Evolutionary conservation across 2,329 filamentous ascomycete species (phyloP).

Genomic region (Aspergillus jensenii): DNA sequence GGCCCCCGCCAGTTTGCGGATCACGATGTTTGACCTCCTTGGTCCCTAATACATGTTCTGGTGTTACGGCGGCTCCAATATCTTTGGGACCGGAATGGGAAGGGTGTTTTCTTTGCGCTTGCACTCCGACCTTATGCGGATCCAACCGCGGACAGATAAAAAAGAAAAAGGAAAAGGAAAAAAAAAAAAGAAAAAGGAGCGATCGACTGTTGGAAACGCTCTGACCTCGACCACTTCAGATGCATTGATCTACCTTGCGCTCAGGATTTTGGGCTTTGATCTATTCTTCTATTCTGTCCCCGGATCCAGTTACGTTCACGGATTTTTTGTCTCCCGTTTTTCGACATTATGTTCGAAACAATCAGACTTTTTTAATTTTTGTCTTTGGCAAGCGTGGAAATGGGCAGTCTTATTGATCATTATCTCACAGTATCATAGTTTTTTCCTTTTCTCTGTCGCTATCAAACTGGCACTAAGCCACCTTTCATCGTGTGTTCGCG

Average conservation of each 20-base stretch:
- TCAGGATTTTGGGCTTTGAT: conserved; percentile 17
- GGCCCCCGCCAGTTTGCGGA: conserved; percentile 1
- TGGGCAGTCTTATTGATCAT: conserved; percentile 28
- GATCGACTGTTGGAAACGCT: conserved; percentile 11
- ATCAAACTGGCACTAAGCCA: conserved; percentile 7
- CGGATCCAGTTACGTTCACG: conserved; percentile 14
- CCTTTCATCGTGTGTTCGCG: conserved; percentile 13
- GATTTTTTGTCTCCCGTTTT: conserved; percentile 10
- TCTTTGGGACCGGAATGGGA: conserved; percentile 10
- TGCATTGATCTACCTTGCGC: conserved; percentile 23
- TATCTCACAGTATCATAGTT: conserved; percentile 24
- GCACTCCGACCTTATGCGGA: conserved; percentile 16
- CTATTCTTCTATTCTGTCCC: conserved; percentile 10
- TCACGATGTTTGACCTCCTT: conserved; percentile 11
- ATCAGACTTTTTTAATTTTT: conserved; percentile 22
- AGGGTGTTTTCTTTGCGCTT: conserved; percentile 14
- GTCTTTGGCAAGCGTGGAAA: conserved; percentile 27
- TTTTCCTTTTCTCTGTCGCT: conserved; percentile 19
- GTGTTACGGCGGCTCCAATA: conserved; percentile 20
- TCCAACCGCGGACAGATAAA: conserved; percentile 11
- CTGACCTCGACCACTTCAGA: conserved; percentile 5
- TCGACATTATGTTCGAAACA: conserved; percentile 29
- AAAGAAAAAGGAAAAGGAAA: conserved; percentile 4
- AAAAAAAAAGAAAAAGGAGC: conserved; percentile 1
- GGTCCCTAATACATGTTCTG: conserved; percentile 16